Conservation (phyloP, 805 yeast genomes). For the Suhomyces pyralidae region DNA sequence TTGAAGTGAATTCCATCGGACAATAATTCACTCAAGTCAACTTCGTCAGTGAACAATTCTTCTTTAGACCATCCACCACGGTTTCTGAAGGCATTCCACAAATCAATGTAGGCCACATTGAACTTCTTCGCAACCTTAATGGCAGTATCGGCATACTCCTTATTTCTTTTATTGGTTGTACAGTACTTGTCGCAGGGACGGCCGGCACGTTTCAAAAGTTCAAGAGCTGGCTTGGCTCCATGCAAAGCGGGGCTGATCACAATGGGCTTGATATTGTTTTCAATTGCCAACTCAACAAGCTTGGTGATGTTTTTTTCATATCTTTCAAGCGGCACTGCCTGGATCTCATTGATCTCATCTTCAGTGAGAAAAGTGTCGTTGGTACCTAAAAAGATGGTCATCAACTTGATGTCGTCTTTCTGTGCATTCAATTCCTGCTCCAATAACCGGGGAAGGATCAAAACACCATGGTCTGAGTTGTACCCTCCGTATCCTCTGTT, state of each 20-base stretch:
- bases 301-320: constrained; percentile 46
- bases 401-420: constrained; percentile 32
- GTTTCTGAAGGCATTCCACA: constrained; percentile 43
- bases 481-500: constrained; percentile 80
- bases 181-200: constrained; percentile 25
- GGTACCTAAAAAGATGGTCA: constrained; percentile 74
- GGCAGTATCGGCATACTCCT: constrained; percentile 51
- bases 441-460: constrained; percentile 41
- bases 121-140: constrained; percentile 41
- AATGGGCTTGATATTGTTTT: constrained; percentile 48
- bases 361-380: constrained; percentile 51
- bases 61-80: constrained; percentile 34
- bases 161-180: constrained; percentile 40
- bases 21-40: constrained; percentile 19
- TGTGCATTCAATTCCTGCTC: constrained; percentile 31
- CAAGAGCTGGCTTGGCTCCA: constrained; percentile 32
- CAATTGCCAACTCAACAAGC: constrained; percentile 40
- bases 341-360: constrained; percentile 18
- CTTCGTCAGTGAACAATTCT: constrained; percentile 28
- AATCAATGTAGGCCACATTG: constrained; percentile 57
- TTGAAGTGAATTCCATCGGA: constrained; percentile 58
- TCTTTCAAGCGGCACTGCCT: constrained; percentile 49
- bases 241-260: constrained; percentile 63
- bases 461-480: constrained; percentile 57
- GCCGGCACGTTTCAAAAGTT: constrained; percentile 12